Percentiles rank a stretch among this genome's conserved stretches.
phyloP scores from a whole-genome alignment of 495 filamentous ascomycete species.

The Hypoxylon rickii region DNA sequence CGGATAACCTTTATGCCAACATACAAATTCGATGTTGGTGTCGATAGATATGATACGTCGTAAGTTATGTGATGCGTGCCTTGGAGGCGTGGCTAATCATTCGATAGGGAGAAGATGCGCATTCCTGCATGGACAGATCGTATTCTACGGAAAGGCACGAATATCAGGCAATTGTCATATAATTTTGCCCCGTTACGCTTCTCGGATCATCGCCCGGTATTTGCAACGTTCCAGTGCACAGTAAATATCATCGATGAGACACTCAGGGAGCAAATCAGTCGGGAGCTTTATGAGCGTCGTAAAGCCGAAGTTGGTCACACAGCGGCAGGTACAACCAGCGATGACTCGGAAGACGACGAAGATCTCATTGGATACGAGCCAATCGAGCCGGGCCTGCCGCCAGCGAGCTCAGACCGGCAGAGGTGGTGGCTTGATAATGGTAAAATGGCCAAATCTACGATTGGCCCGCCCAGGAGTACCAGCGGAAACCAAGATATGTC shows the following conservation, averaged over 20 bases:
- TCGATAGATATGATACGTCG: conserved; percentile 90
- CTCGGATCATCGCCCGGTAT: conserved; percentile 95
- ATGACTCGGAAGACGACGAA: conserved; percentile 69
- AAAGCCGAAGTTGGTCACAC: conserved; percentile 60
- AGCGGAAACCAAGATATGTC: conserved; percentile 39
- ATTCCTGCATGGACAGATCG: conserved; percentile 99
- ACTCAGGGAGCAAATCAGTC: conserved; percentile 69
- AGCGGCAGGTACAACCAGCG: conserved; percentile 48
- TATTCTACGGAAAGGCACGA: conserved; percentile 81
- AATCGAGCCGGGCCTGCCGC: conserved; percentile 79
- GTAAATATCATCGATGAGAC: conserved; percentile 79
- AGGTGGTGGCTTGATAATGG: conserved; percentile 97
- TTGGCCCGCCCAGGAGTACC: conserved; percentile 63
- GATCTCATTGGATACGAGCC: conserved; percentile 74
- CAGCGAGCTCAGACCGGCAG: conserved; percentile 83
- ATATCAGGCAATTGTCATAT: conserved; percentile 81
- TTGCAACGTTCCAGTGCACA: conserved; percentile 80
- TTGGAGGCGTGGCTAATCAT: conserved; percentile 9
- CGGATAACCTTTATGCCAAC: conserved; percentile 85
- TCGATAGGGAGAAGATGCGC: conserved; percentile 77
- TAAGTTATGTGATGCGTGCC: conserved; percentile 47
- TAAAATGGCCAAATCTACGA: conserved; percentile 70
- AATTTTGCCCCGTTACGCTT: conserved; percentile 76
- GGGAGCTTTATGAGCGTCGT: conserved; percentile 70
- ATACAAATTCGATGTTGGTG: conserved; percentile 91